These are phyloP conservation scores for Rhizoclosmatium globosum DNA, from an alignment of 192 early-diverging fungal species.

Conservation along the genomic window DNA sequence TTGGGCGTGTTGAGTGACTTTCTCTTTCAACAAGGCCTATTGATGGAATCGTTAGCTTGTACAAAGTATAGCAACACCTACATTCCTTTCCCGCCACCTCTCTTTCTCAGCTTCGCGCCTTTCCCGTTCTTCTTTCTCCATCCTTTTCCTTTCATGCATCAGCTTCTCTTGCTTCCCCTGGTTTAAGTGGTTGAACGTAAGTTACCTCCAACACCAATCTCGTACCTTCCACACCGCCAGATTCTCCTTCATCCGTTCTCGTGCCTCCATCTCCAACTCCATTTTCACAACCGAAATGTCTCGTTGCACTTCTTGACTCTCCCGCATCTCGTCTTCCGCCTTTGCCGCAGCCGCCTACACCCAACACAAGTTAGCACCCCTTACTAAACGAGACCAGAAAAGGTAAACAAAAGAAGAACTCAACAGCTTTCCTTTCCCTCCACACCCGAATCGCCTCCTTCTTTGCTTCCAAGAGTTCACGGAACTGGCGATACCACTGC, in stretches of 20 bases:
- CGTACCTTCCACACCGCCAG: constrained; percentile 29
- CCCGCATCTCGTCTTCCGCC: not conserved
- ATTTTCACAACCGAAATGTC: not conserved
- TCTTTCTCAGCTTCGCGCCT: not conserved
- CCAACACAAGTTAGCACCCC: too few relatives aligned
- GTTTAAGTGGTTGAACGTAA: not conserved
- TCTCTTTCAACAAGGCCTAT: constrained; percentile 5
- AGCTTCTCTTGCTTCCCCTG: constrained; percentile 24
- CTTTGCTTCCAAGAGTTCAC: constrained; percentile 23
- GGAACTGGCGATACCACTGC: constrained; percentile 31
- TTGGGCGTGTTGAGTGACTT: constrained; percentile 5
- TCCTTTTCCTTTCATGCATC: constrained; percentile 2
- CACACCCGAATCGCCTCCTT: constrained; percentile 31
- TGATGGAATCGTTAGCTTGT: not conserved
- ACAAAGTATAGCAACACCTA: not conserved
- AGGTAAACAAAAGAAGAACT: not conserved
- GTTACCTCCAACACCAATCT: not conserved
- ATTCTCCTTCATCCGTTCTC: constrained; percentile 14
- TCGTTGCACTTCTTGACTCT: not conserved
- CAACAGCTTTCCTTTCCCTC: constrained; percentile 25
- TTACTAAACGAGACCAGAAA: too few relatives aligned
- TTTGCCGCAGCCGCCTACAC: constrained; percentile 1
- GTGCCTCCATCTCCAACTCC: not conserved
- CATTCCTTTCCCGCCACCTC: constrained; percentile 10
- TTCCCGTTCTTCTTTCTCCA: constrained; percentile 1